These are phyloP conservation scores for Calonectria honghensis DNA, from an alignment of 2,329 filamentous ascomycete genomes.

Conservation along the genomic window DNA sequence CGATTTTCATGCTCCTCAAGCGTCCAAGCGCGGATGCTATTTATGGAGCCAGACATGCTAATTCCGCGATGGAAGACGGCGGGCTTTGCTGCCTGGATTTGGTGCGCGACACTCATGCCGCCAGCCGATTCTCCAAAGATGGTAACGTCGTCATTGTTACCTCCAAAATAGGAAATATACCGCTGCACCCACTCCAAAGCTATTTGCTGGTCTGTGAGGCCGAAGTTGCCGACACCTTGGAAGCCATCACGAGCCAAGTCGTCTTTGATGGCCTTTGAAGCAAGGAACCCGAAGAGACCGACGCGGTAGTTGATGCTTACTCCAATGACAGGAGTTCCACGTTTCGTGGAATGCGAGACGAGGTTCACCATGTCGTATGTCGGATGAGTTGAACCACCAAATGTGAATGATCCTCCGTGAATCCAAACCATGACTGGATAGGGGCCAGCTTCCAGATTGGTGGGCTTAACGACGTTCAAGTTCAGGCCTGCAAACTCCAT, in stretches of 20 bases:
- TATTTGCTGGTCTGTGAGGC: constrained; percentile 38
- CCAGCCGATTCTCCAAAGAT: constrained; percentile 41
- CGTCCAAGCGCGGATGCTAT: constrained; percentile 35
- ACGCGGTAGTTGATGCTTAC: constrained; percentile 42
- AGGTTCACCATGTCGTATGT: constrained; percentile 40
- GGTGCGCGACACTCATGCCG: constrained; percentile 40
- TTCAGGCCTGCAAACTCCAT: constrained; percentile 41
- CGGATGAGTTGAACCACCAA: constrained; percentile 34
- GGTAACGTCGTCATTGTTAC: constrained; percentile 38
- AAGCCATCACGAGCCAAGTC: constrained; percentile 33
- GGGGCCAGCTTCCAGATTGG: background rate
- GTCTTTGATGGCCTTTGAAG: constrained; percentile 29
- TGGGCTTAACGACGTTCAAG: constrained; percentile 39
- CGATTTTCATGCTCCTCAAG: constrained; percentile 39
- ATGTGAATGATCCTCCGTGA: constrained; percentile 42
- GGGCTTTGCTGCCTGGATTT: constrained; percentile 27
- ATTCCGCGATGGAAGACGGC: constrained; percentile 41
- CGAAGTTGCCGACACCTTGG: constrained; percentile 40
- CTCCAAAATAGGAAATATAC: constrained; percentile 41
- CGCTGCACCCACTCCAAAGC: constrained; percentile 36
- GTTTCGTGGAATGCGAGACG: constrained; percentile 29
- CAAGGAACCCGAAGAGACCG: constrained; percentile 38
- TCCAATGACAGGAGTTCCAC: constrained; percentile 30
- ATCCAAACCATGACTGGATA: constrained; percentile 43
- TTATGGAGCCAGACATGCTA: constrained; percentile 40